A percentile compares a stretch with the other conserved stretches of the same genome.
Conservation (phyloP, 2,329 filamentous ascomycete species). For the Didymella segeticola region DNA sequence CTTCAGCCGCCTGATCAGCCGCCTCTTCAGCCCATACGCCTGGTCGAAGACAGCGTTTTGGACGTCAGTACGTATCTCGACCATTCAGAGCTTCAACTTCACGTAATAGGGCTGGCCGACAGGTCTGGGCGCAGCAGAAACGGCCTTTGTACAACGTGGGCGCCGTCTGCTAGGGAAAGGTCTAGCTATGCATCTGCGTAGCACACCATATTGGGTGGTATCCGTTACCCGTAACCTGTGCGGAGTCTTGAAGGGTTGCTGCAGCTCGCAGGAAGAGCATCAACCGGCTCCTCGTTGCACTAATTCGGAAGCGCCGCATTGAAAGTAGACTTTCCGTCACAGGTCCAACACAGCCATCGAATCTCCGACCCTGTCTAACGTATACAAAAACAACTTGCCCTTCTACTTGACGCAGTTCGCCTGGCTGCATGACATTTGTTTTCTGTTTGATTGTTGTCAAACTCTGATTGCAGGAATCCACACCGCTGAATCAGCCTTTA, state of each 20-base stretch:
- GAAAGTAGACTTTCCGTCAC: neutral
- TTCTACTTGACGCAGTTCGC: neutral
- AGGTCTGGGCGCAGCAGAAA: conserved; percentile 13
- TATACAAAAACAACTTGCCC: neutral
- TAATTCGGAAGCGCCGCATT: conserved; percentile 14
- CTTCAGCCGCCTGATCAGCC: conserved; percentile 15
- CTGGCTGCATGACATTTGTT: conserved; percentile 2
- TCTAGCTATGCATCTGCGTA: conserved; percentile 13
- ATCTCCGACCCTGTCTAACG: neutral
- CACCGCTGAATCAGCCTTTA: neutral
- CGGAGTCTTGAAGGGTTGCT: conserved; percentile 6
- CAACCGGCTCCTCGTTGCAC: conserved; percentile 4
- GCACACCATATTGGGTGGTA: conserved; percentile 15
- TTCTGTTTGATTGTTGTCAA: neutral
- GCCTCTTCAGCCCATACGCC: conserved; percentile 13
- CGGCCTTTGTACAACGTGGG: conserved; percentile 7
- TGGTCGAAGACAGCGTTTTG: conserved; percentile 1
- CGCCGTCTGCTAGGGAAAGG: conserved; percentile 6
- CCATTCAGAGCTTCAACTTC: conserved; percentile 3
- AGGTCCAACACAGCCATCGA: conserved; percentile 9
- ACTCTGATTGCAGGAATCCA: neutral
- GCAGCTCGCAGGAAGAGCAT: conserved; percentile 7
- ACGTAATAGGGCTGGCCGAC: conserved; percentile 15
- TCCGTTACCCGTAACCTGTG: conserved; percentile 5
- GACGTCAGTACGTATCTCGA: neutral